These are phyloP conservation scores for Dendrocalamus latiflorus DNA, from an alignment of 202 grass and related monocot species.

Conservation along the genomic window DNA sequence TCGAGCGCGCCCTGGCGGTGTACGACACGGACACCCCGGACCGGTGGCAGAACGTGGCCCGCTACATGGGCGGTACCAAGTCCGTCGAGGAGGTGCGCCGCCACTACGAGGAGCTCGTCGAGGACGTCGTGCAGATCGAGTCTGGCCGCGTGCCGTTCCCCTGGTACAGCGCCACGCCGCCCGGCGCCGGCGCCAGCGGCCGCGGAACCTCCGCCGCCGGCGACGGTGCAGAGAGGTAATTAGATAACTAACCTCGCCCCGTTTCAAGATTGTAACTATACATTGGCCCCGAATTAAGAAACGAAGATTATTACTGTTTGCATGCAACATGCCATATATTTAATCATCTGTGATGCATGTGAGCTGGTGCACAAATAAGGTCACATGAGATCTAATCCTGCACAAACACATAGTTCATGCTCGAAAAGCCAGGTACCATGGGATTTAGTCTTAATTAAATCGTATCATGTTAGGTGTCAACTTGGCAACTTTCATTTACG, in stretches of 20 bases:
- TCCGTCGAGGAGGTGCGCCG: conserved; percentile 47
- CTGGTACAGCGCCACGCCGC: conserved; percentile 25
- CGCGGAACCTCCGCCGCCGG: not conserved
- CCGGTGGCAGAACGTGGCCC: conserved; percentile 56
- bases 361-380: not conserved
- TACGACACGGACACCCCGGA: conserved; percentile 55
- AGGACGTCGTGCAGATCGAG: conserved; percentile 42
- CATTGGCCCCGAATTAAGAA: not conserved
- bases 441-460: conserved; percentile 11
- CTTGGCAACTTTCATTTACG: conserved; percentile 17
- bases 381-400: conserved; percentile 29
- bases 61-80: conserved; percentile 49
- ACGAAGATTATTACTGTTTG: not conserved
- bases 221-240: conserved; percentile 16
- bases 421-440: conserved; percentile 7
- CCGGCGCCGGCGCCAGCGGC: not conserved
- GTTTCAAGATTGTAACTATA: not conserved
- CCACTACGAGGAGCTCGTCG: conserved; percentile 36
- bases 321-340: conserved; percentile 13
- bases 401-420: not conserved
- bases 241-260: not conserved
- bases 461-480: not conserved
- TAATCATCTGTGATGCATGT: not conserved
- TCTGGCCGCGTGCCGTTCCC: conserved; percentile 31
- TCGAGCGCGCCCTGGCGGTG: conserved; percentile 50